Evolutionary conservation across 768 basidiomycete genomes (phyloP), one percentile per base, ranked within the genome.

Genomic region (Xanthoconium stramineum): DNA sequence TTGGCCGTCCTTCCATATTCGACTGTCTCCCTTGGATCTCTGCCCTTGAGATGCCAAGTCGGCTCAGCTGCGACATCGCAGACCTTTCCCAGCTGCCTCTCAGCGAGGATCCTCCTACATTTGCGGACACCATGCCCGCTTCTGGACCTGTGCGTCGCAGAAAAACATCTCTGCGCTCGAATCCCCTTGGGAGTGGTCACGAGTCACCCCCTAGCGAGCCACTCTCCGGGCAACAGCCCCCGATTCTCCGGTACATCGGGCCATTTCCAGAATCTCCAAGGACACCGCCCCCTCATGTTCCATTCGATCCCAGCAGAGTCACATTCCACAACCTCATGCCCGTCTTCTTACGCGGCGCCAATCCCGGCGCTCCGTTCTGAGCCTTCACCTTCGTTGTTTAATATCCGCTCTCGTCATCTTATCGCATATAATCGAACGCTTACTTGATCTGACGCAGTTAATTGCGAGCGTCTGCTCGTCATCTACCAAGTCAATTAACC

Each of bases 11-110:
- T 37, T 60, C 75, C 45, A 60, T 74, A 42, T 86, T 88, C 65
- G 86, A 88, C 72, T 74, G 77, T 29, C 78, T 89, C 11, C 84
- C 86, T 5, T 89, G 86, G 86, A 83, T 86, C 50, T 76, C 84
- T 28, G 76, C 80, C 9, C 72, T 88, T 48, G 82, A 88, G 50
- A 56, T 71, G 50, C 58, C 79, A 7, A 74, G 78, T 14, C 75
- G 79, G 50, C 53, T 74, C 62, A 73, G 76, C 62, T 76, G 76
- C 65, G 83, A 87, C 62, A 80, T 86, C 57, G 85, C 85, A 52
- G 85, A 88, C 71, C 79, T 87, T 43, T 86, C 85, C 2, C 81
- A 84, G 58, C 63, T 86, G n/a, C 75, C 76, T 28, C 59, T 70
- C 52, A 55, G 63, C 17, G 69, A 68, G 53, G 61, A 66, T 52